A percentile compares a stretch with the other conserved stretches of the same genome.
Conservation (phyloP, 2,329 filamentous ascomycete genomes). For the Apiospora aurea region DNA sequence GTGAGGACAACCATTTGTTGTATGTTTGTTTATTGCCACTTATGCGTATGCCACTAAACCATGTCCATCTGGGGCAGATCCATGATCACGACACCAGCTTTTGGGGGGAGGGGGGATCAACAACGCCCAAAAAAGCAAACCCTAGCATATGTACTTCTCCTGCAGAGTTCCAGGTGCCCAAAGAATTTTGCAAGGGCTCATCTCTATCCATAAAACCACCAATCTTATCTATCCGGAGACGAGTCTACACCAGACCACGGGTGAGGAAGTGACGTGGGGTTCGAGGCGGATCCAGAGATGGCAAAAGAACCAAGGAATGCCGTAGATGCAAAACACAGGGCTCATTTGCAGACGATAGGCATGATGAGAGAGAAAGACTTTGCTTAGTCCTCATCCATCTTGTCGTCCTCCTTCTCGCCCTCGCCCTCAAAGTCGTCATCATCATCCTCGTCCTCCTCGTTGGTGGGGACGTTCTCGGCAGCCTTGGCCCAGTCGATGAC, state of each 20-base stretch:
- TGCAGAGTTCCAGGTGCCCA: neutral
- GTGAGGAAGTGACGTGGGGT: neutral
- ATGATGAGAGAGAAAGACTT: neutral
- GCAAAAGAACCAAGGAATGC: conserved; percentile 10
- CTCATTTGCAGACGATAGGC: neutral
- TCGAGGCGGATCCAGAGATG: neutral
- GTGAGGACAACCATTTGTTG: neutral
- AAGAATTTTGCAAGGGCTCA: neutral
- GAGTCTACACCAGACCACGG: conserved; percentile 6
- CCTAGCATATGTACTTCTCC: conserved; percentile 3
- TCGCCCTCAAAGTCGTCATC: conserved; percentile 66
- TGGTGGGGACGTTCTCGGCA: conserved; percentile 75
- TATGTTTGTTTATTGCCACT: conserved; percentile 16
- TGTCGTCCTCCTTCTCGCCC: conserved; percentile 70
- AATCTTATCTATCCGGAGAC: conserved; percentile 16
- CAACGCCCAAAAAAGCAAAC: conserved; percentile 16
- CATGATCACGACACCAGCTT: neutral
- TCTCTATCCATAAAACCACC: conserved; percentile 20
- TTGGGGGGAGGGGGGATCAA: neutral
- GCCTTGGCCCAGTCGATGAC: conserved; percentile 94
- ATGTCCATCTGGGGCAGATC: neutral
- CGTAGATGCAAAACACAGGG: neutral
- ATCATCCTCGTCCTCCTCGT: conserved; percentile 83
- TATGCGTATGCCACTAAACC: neutral
- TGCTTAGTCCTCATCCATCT: conserved; percentile 66